Evolutionary conservation across 805 yeast genomes (phyloP), one percentile per base, ranked within the genome.

Genomic region (Pichia manshurica): DNA sequence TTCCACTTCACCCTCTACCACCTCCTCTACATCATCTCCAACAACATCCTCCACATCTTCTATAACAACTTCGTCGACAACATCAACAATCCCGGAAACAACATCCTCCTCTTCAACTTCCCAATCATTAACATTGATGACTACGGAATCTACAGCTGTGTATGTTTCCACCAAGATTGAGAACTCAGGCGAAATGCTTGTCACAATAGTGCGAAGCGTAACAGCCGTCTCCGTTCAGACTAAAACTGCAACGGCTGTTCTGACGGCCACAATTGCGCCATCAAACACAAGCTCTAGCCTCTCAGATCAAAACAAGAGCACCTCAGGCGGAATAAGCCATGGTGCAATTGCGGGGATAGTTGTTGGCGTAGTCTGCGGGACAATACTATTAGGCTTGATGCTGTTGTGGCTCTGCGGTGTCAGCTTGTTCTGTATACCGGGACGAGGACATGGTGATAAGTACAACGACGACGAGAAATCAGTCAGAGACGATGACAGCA

Each of bases 281-380:
- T 15, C 47, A 7, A 28, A 19, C 28, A 12, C 41, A 13, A 40
- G 51, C n/a, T 45, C 55, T 1, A 33, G 52, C 17, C 39, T 39
- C 7, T 17, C n/a, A 46, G 56, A 1, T 39, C 50, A 9, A n/a
- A 43, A 36, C 13, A 34, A 42, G 17, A 17, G 20, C 10, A 37
- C 44, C 17, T 22, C 38, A 8, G 17, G 32, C 19, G 54, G 50
- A 12, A 42, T 66, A 29, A 54, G 62, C 19, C 58, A 56, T 20
- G 70, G 70, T 37, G 64, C 66, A 13, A 62, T 64, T 37, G 70
- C 69, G 9, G 70, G 70, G 36, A 61, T 65, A 16, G 69, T 60
- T 9, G 53, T 66, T 45, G 70, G 70, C 12, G 55, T 53, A 4
- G 54, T 66, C 2, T 43, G 54, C 23, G 70, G 69, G 21, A 43